phyloP scores from a whole-genome alignment of 192 early-diverging fungal genomes.

The Linnemannia zychae region DNA sequence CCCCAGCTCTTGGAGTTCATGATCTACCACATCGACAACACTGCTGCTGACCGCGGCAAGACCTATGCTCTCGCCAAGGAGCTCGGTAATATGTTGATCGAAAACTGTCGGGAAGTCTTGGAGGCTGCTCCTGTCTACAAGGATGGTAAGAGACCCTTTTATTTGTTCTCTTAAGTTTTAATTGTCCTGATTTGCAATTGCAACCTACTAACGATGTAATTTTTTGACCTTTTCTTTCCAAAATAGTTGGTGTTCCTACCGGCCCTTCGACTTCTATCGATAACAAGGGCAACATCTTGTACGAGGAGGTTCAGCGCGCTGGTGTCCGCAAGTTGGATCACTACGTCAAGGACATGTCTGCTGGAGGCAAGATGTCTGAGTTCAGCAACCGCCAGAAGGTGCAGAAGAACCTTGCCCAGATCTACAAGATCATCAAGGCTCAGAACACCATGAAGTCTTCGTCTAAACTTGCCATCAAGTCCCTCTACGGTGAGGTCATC shows the following conservation, averaged over 20 bases:
- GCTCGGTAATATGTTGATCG: conserved; percentile 84
- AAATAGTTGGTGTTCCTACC: conserved; percentile 85
- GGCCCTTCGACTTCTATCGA: conserved; percentile 84
- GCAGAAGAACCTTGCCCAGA: conserved; percentile 81
- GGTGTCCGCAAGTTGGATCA: conserved; percentile 92
- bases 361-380: conserved; percentile 76
- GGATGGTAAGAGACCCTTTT: conserved; percentile 72
- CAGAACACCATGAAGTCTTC: conserved; percentile 84
- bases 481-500: conserved; percentile 78
- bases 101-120: conserved; percentile 92
- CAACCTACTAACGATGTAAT: neutral
- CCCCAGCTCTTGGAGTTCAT: conserved; percentile 85
- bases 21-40: conserved; percentile 88
- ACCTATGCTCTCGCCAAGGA: conserved; percentile 87
- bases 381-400: conserved; percentile 83
- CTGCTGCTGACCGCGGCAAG: conserved; percentile 81
- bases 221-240: conserved; percentile 9
- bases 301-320: conserved; percentile 85
- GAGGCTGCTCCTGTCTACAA: conserved; percentile 87
- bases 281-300: conserved; percentile 86
- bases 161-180: conserved; percentile 5
- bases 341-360: conserved; percentile 91
- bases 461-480: conserved; percentile 76
- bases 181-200: neutral
- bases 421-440: conserved; percentile 84